Base-by-base conservation (phyloP, 176 grass and related monocot species). In the barley (Hordeum vulgare) region DNA sequence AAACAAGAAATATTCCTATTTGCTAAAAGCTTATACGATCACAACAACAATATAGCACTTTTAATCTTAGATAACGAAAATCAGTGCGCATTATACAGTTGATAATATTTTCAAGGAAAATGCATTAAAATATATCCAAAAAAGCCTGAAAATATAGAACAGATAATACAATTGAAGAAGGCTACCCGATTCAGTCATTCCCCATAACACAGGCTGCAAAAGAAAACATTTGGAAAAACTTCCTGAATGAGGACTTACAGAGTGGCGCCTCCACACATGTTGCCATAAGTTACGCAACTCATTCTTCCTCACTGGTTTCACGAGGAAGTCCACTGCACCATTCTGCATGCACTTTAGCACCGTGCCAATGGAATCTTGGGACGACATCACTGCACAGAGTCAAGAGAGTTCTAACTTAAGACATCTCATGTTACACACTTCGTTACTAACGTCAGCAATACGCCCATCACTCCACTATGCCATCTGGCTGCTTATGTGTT, bases 261-360 rank as follows among this genome's bases (percentile, higher is more conserved):
- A 85, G 49, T 96, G 91, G n/a, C 93, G 87, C 81, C 96, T 96
- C 96, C 96, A 99, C 56, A 99, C 96, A 83, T 99, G 96, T 82
- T 99, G 96, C 93, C 96, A 99, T 68, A 99, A 91, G 87, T 96
- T 99, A 24, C 87, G 79, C 68, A 96, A 42, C 78, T 99, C 96
- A 66, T 99, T 99, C 93, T 90, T 99, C 81, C 93, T 90, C 42
- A 96, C 83, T 13, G 96, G 93, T 78, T 99, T 99, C 53, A 99
- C 93, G 59, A 99, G 86, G 81, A 99, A 99, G 84, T 99, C 96
- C 28, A 83, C 93, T 0, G 96, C 96, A 20, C 96, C 96, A 61
- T 94, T 99, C 21, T 96, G 89, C 96, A 99, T 96, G 83, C 93
- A 99, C 66, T 96, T 99, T 26, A 99, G 91, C 51, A 99, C 93